Conservation (phyloP, 768 basidiomycete species). For the Mycena sanguinolenta region DNA sequence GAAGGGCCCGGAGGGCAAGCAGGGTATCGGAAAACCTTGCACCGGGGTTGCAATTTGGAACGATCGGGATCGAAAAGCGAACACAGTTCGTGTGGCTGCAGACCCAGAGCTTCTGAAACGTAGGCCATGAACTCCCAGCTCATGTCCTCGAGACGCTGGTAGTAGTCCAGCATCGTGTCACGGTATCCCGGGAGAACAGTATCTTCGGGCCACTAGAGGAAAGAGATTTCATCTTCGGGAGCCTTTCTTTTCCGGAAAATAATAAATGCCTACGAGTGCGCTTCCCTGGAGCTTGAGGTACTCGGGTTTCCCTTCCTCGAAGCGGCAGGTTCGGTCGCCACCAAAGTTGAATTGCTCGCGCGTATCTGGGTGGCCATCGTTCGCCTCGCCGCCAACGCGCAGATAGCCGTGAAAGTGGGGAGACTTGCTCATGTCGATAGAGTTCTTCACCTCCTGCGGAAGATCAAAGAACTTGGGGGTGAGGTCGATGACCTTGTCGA, state of each 20-base stretch:
- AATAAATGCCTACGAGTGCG: slow-evolving; percentile 55
- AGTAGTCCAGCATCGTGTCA: slow-evolving; percentile 54
- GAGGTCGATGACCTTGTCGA: neutral
- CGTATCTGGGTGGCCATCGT: neutral
- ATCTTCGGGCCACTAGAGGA: slow-evolving; percentile 7
- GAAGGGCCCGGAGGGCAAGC: slow-evolving; percentile 41
- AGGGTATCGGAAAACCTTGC: slow-evolving; percentile 66
- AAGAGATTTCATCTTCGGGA: neutral
- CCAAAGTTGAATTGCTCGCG: neutral
- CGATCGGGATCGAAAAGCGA: slow-evolving; percentile 58
- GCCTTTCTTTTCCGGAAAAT: neutral
- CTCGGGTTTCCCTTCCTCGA: slow-evolving; percentile 61
- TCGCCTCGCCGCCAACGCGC: neutral
- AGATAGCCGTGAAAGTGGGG: neutral
- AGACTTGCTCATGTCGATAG: neutral
- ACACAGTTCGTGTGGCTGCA: slow-evolving; percentile 56
- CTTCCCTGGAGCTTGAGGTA: slow-evolving; percentile 65
- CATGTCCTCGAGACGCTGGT: slow-evolving; percentile 56
- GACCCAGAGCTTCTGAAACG: slow-evolving; percentile 54
- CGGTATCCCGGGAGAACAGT: slow-evolving; percentile 63
- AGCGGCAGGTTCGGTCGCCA: slow-evolving; percentile 34
- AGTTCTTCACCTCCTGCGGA: neutral
- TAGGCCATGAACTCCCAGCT: slow-evolving; percentile 56
- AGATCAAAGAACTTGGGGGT: neutral
- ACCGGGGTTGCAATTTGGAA: slow-evolving; percentile 55